Base-by-base conservation (phyloP, 2,329 filamentous ascomycete species). In the Cladosporium sphaerospermum region DNA sequence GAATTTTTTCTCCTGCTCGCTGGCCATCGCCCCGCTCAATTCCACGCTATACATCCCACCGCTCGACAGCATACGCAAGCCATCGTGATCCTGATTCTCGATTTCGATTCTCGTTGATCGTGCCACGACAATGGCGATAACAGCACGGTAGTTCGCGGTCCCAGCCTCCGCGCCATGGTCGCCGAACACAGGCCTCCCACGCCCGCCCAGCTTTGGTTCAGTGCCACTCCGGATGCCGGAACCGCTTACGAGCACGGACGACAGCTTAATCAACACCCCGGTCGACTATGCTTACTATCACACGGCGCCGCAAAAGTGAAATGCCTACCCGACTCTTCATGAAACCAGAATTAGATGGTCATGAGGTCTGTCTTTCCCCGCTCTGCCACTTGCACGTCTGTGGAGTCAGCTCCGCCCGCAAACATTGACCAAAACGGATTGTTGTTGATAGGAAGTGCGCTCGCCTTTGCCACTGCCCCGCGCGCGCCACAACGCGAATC, bases 401-500 rank as follows among this genome's bases (percentile, higher is more conserved):
- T 28, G 23, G 23, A 28, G 23, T 28, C 23, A 28, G 23, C 23
- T 28, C 23, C 23, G 23, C 23, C 23, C 7, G 23, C 23, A 28
- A 28, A 28, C 23, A 28, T 28, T 7, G 23, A 28, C 7, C 23
- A 28, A 28, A 28, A 2, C 23, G 23, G 7, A 28, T 28, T 28
- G 23, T 28, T 28, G 23, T 28, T 28, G 23, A 28, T 28, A 28
- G 23, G 3, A 28, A 7, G 23, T 28, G 23, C 5, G 23, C 23
- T 28, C 23, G 4, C 23, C 23, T 28, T 28, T 36, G 34, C 34
- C 4, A 23, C 31, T 23, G 39, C 36, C 46, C 47, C 39, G 37
- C 47, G 39, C 31, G 39, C 47, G 47, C 47, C 47, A 50, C 47
- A 41, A 13, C 28, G 33, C 36, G 31, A 50, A 33, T 41, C 42